phyloP scores from a whole-genome alignment of 2,329 filamentous ascomycete genomes.

The Diaporthe vexans region DNA sequence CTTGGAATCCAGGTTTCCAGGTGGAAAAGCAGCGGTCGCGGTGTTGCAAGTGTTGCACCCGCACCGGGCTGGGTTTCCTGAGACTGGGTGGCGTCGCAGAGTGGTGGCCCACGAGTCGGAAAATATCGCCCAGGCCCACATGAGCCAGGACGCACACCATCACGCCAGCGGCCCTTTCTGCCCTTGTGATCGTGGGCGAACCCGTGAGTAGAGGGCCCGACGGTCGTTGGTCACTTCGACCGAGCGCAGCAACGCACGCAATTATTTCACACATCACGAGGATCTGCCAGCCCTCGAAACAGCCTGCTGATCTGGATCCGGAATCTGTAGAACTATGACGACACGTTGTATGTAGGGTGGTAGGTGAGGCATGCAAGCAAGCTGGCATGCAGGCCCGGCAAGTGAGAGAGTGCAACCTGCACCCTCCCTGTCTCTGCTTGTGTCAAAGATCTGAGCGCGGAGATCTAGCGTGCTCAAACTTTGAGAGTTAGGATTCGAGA shows the following conservation, averaged over 20 bases:
- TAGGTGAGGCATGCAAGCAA: not conserved
- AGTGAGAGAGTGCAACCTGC: not conserved
- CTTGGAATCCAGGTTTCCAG: conserved; percentile 15
- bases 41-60: conserved; percentile 34
- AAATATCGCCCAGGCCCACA: conserved; percentile 36
- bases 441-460: conserved; percentile 32
- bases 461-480: conserved; percentile 29
- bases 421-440: not conserved
- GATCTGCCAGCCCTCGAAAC: conserved; percentile 28
- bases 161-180: conserved; percentile 27
- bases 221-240: conserved; percentile 8
- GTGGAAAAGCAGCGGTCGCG: not conserved
- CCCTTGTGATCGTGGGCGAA: conserved; percentile 29
- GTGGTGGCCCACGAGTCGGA: conserved; percentile 35
- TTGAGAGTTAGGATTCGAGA: conserved; percentile 34
- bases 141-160: conserved; percentile 36
- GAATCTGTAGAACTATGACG: conserved; percentile 24
- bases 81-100: conserved; percentile 39
- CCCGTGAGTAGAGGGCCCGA: conserved; percentile 11
- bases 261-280: conserved; percentile 7
- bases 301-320: conserved; percentile 23
- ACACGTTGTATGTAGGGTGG: not conserved
- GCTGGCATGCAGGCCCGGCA: conserved; percentile 7
- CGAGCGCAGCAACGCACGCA: not conserved
- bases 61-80: conserved; percentile 4